A percentile compares a stretch with the other conserved stretches of the same genome.
Conservation (phyloP, 352 stramenopile species). For the Pythium phragmiticola region DNA sequence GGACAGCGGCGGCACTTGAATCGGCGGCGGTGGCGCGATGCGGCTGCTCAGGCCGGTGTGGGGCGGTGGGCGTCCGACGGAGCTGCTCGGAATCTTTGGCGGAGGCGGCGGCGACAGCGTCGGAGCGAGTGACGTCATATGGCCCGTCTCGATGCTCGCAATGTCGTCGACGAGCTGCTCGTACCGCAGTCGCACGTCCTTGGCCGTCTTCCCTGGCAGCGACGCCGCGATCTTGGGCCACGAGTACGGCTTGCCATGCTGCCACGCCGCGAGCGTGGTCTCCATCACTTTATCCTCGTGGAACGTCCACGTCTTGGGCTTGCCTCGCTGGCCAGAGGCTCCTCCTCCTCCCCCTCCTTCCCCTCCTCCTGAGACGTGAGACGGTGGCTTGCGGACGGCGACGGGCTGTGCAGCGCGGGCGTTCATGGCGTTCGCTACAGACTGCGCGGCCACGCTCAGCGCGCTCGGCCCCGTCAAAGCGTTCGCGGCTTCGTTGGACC, state of each 20-base stretch:
- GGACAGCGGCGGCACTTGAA: constrained; percentile 40
- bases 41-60: constrained; percentile 43
- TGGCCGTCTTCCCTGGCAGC: constrained; percentile 70
- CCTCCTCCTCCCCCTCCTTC: not conserved
- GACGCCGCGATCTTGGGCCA: constrained; percentile 75
- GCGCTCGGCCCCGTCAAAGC: constrained; percentile 2
- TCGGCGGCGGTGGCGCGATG: constrained; percentile 61
- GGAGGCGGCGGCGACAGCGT: not conserved
- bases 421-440: constrained; percentile 25
- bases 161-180: constrained; percentile 79
- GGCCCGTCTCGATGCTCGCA: constrained; percentile 50
- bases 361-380: not conserved
- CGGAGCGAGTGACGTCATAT: not conserved
- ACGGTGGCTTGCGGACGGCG: not conserved
- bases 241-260: constrained; percentile 56
- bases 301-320: constrained; percentile 68
- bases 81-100: constrained; percentile 6
- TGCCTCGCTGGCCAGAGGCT: not conserved
- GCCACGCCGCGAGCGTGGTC: constrained; percentile 61
- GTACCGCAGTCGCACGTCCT: constrained; percentile 70
- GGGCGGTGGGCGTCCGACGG: constrained; percentile 3
- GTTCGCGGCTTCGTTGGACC: not conserved
- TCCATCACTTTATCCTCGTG: constrained; percentile 86
- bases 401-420: constrained; percentile 19
- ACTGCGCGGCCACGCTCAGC: constrained; percentile 19